Base-by-base conservation (phyloP, 768 basidiomycete genomes). In the Pulveroboletus sp. region DNA sequence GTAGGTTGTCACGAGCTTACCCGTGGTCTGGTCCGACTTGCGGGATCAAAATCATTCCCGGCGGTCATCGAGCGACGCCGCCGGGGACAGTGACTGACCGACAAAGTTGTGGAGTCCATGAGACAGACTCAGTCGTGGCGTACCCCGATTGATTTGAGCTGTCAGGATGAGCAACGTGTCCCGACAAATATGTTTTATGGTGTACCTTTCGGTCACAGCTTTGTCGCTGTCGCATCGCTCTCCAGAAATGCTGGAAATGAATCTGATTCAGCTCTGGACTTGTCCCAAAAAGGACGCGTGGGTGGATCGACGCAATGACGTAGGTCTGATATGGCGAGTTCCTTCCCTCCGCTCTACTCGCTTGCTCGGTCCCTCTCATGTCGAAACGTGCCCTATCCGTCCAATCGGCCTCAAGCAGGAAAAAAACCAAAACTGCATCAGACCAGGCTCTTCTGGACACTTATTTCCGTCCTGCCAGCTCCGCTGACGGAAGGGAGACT, bases 221-320 rank as follows among this genome's bases (percentile, higher is more conserved):
- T 41, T 38, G 23, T 34, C 43, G 43, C 43, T 50, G 39, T 36
- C 43, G 19, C 43, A 20, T 43, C 36, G 31, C 41, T 23, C 24
- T 34, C 31, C 26, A 41, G 17, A 30, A 29, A 7, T 19, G 6
- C 38, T 47, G 41, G 35, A 49, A 39, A 38, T 30, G 43, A 35
- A 29, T 17, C 30, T 29, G 20, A 30, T 42, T 43, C 34, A 40
- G 37, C 26, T 43, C 17, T 6, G 40, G n/a, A 40, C 27, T 35
- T 20, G 30, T 59, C 57, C 62, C 27, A 54, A 64, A 61, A 62
- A 52, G 63, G 61, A 30, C 35, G 13, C 4, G 6, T 17, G 23
- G 13, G 52, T 31, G 56, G 62, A 63, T 63, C 62, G 62, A 65
- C 62, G 53, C 39, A 14, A 56, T 63, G 62, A 63, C 62, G 62